phyloP scores from a whole-genome alignment of 208 protist species.

The Trypanosoma vivax region DNA sequence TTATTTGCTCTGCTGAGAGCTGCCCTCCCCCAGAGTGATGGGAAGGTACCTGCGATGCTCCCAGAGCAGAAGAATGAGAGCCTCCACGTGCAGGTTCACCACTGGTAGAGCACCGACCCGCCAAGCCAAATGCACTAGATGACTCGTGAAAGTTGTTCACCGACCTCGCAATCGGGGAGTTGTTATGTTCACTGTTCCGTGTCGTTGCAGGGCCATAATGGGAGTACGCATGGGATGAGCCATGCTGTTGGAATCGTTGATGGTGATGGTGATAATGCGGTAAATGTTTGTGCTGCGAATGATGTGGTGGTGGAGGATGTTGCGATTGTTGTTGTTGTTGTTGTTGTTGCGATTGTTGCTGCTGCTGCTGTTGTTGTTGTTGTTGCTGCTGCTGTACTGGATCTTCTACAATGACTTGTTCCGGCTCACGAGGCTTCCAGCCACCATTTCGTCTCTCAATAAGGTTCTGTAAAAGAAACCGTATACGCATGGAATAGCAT shows the following conservation, averaged over 20 bases:
- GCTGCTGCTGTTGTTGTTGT: constrained; percentile 7
- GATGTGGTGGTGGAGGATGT: constrained; percentile 5
- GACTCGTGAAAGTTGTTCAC: too few species aligned
- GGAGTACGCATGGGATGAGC: constrained; percentile 22
- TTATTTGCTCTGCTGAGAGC: constrained; percentile 56
- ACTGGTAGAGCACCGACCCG: constrained; percentile 19
- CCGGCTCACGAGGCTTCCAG: constrained; percentile 54
- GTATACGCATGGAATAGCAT: constrained; percentile 65
- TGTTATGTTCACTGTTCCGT: constrained; percentile 5
- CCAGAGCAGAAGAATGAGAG: constrained; percentile 7
- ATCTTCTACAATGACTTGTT: constrained; percentile 22
- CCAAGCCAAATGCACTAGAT: too few species aligned
- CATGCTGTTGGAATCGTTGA: constrained; percentile 20
- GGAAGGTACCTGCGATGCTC: constrained; percentile 8
- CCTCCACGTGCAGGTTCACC: constrained; percentile 7
- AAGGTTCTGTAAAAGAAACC: constrained; percentile 82
- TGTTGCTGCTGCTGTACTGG: constrained; percentile 17
- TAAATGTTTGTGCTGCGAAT: constrained; percentile 1
- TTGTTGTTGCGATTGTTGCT: constrained; percentile 11
- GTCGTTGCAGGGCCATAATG: too few species aligned
- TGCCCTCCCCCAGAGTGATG: not conserved
- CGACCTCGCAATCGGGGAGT: constrained; percentile 6
- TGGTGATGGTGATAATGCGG: constrained; percentile 1
- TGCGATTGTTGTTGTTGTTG: constrained; percentile 11
- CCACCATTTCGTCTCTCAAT: constrained; percentile 60